Percentiles rank a stretch among this genome's conserved stretches.
phyloP scores from a whole-genome alignment of 306 rosid species.

The Erythrophleum fordii region DNA sequence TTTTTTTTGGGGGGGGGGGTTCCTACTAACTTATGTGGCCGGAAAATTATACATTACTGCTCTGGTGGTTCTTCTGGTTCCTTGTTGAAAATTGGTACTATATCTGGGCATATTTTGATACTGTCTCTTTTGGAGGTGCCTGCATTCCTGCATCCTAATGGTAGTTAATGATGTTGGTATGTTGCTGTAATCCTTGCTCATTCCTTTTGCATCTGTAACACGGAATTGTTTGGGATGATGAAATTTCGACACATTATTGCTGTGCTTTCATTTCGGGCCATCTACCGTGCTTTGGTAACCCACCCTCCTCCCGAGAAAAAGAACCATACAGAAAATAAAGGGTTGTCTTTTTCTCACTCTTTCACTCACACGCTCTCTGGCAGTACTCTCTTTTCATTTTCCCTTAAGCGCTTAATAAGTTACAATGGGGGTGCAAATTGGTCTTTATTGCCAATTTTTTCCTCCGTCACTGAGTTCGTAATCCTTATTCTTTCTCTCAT shows the following conservation, averaged over 20 bases:
- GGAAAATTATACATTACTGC: neutral
- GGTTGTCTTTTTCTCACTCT: neutral
- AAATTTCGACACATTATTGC: neutral
- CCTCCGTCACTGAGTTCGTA: too few relatives aligned
- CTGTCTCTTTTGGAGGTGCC: neutral
- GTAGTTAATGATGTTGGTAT: neutral
- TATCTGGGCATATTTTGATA: neutral
- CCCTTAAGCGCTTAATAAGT: neutral
- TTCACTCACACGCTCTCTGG: too few relatives aligned
- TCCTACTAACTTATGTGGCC: neutral
- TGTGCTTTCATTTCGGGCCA: neutral
- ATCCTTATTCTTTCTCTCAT: neutral
- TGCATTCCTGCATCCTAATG: neutral
- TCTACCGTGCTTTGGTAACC: neutral
- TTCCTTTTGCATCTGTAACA: neutral
- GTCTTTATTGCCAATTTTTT: neutral
- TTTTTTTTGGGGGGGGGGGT: too few relatives aligned
- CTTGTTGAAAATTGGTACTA: neutral
- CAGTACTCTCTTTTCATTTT: neutral
- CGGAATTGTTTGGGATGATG: neutral
- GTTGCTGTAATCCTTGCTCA: slow-evolving; percentile 6
- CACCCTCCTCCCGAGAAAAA: neutral
- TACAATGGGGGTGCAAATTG: neutral
- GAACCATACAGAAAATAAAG: neutral
- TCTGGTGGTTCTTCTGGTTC: neutral